These are phyloP conservation scores for Colletotrichum eremochloae DNA, from an alignment of 2,329 filamentous ascomycete genomes.

Conservation along the genomic window DNA sequence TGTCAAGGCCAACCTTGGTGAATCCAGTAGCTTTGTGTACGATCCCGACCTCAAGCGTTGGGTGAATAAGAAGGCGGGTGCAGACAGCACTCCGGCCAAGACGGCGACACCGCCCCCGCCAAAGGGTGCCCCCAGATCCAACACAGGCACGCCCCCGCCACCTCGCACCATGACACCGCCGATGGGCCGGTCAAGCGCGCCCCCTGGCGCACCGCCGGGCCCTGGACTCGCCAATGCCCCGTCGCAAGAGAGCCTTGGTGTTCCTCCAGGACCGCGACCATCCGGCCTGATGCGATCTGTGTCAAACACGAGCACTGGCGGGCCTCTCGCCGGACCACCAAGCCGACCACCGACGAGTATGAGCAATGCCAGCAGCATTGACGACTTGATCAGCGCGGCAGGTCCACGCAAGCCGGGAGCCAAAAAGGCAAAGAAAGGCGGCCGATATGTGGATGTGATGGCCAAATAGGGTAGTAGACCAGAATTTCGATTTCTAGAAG, in stretches of 20 bases:
- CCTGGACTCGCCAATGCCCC: conserved; percentile 47
- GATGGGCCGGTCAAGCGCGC: conserved; percentile 47
- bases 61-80: conserved; percentile 93
- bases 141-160: conserved; percentile 65
- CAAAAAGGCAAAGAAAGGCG: conserved; percentile 83
- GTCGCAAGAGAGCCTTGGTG: conserved; percentile 53
- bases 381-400: conserved; percentile 86
- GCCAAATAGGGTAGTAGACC: conserved; percentile 64
- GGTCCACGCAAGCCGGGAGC: conserved; percentile 74
- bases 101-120: conserved; percentile 85
- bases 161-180: conserved; percentile 53
- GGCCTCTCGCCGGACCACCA: conserved; percentile 65
- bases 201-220: conserved; percentile 38
- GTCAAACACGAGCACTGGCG: conserved; percentile 59
- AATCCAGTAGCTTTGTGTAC: conserved; percentile 92
- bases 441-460: conserved; percentile 97
- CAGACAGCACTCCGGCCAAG: conserved; percentile 70
- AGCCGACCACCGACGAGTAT: conserved; percentile 83
- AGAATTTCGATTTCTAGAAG: conserved; percentile 20
- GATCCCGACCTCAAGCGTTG: conserved; percentile 97
- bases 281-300: conserved; percentile 60
- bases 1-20: conserved; percentile 94
- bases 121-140: conserved; percentile 68
- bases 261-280: conserved; percentile 43
- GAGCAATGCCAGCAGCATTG: conserved; percentile 94